phyloP scores from a whole-genome alignment of 2,329 filamentous ascomycete species.

The Pseudopithomyces maydicus region DNA sequence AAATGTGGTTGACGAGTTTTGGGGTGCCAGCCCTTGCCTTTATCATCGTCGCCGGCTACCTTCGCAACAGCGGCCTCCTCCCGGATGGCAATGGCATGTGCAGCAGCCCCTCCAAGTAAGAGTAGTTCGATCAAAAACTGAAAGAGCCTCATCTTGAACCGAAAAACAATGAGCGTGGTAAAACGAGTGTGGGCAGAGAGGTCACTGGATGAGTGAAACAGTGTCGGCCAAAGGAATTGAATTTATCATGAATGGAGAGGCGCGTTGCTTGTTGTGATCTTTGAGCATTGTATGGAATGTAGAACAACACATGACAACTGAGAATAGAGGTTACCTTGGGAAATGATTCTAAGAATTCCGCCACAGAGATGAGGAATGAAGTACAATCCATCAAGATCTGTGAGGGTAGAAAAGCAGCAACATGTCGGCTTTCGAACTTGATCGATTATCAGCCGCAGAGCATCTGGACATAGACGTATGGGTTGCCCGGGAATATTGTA shows the following conservation, averaged over 20 bases:
- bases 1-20: conserved; percentile 30
- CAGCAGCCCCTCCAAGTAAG: conserved; percentile 25
- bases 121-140: conserved; percentile 12
- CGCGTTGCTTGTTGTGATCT: conserved; percentile 32
- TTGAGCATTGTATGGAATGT: conserved; percentile 25
- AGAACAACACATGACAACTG: conserved; percentile 23
- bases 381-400: neutral
- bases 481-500: too few relatives aligned
- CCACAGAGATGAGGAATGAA: conserved; percentile 5
- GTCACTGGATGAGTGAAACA: conserved; percentile 23
- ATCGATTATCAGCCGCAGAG: too few relatives aligned
- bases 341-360: neutral
- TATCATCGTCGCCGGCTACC: neutral
- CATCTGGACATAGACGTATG: too few relatives aligned
- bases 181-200: conserved; percentile 24
- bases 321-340: conserved; percentile 18
- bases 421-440: neutral
- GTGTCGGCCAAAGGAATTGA: conserved; percentile 22
- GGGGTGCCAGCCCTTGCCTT: conserved; percentile 21
- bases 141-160: conserved; percentile 28
- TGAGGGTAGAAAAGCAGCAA: neutral
- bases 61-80: conserved; percentile 10
- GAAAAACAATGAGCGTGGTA: conserved; percentile 20
- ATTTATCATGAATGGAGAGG: conserved; percentile 31
- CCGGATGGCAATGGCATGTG: conserved; percentile 10